A percentile compares a stretch with the other conserved stretches of the same genome.
Conservation (phyloP, 805 yeast genomes). For the Pichia deserticola region DNA sequence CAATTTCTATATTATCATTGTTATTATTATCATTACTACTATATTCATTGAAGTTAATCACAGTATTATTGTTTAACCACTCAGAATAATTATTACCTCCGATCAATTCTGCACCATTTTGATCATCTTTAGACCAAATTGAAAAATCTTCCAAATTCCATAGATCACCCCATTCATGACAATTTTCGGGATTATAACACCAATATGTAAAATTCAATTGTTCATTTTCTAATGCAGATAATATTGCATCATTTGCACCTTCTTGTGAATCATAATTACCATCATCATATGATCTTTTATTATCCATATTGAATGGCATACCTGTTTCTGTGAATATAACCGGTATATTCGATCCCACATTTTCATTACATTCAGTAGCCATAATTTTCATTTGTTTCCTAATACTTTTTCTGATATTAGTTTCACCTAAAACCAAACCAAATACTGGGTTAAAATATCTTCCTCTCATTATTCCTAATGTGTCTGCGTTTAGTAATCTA, state of each 20-base stretch:
- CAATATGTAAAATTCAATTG: conserved; percentile 72
- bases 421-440: conserved; percentile 77
- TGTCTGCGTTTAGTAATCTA: conserved; percentile 73
- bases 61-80: conserved; percentile 11
- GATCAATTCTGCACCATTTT: background rate
- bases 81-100: conserved; percentile 6
- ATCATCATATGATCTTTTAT: conserved; percentile 56
- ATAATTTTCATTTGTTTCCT: conserved; percentile 61
- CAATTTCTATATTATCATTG: background rate
- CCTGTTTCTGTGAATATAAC: conserved; percentile 90
- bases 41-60: too few species aligned
- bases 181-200: conserved; percentile 71
- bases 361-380: conserved; percentile 51
- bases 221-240: conserved; percentile 69
- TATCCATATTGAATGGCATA: conserved; percentile 94
- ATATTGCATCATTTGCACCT: conserved; percentile 75
- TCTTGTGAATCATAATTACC: conserved; percentile 72
- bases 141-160: conserved; percentile 96
- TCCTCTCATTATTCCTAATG: conserved; percentile 79
- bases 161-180: conserved; percentile 80
- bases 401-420: conserved; percentile 65
- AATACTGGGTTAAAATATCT: conserved; percentile 64
- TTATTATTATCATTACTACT: too few species aligned
- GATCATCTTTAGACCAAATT: conserved; percentile 68
- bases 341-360: conserved; percentile 61